These are phyloP conservation scores for Ophiocordyceps sinensis DNA, from an alignment of 2,329 filamentous ascomycete genomes.

Conservation along the genomic window DNA sequence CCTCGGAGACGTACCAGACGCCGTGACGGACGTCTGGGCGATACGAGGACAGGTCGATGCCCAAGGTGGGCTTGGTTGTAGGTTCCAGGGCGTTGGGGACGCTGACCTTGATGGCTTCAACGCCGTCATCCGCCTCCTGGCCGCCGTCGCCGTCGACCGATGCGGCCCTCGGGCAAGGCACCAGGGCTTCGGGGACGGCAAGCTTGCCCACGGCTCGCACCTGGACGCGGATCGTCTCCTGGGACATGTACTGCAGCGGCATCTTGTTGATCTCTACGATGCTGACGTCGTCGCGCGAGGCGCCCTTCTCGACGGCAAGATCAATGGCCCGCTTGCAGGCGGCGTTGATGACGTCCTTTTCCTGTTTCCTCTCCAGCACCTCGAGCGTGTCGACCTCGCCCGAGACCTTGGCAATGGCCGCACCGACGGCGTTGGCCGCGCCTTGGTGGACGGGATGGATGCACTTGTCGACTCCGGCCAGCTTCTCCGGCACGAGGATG, in stretches of 20 bases:
- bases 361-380: slow-evolving; percentile 23
- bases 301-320: slow-evolving; percentile 16
- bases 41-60: slow-evolving; percentile 15
- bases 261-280: slow-evolving; percentile 31
- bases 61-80: slow-evolving; percentile 15
- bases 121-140: slow-evolving; percentile 2
- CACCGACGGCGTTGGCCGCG: slow-evolving; percentile 46
- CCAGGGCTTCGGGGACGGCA: slow-evolving; percentile 12
- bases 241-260: slow-evolving; percentile 21
- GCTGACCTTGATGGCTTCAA: slow-evolving; percentile 12
- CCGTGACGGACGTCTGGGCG: slow-evolving; percentile 16
- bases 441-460: slow-evolving; percentile 36
- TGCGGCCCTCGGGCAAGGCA: not conserved
- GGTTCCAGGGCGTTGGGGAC: slow-evolving; percentile 14
- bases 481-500: slow-evolving; percentile 30
- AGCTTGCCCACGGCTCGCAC: slow-evolving; percentile 19
- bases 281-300: slow-evolving; percentile 17
- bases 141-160: slow-evolving; percentile 4
- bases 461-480: slow-evolving; percentile 34
- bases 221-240: slow-evolving; percentile 19
- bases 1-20: slow-evolving; percentile 20
- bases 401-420: slow-evolving; percentile 40
- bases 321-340: slow-evolving; percentile 20
- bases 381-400: slow-evolving; percentile 38
- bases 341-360: slow-evolving; percentile 22